Percentiles rank a stretch among this genome's conserved stretches.
Conservation (phyloP, 2,329 filamentous ascomycete species). For the Colletotrichum melonis region DNA sequence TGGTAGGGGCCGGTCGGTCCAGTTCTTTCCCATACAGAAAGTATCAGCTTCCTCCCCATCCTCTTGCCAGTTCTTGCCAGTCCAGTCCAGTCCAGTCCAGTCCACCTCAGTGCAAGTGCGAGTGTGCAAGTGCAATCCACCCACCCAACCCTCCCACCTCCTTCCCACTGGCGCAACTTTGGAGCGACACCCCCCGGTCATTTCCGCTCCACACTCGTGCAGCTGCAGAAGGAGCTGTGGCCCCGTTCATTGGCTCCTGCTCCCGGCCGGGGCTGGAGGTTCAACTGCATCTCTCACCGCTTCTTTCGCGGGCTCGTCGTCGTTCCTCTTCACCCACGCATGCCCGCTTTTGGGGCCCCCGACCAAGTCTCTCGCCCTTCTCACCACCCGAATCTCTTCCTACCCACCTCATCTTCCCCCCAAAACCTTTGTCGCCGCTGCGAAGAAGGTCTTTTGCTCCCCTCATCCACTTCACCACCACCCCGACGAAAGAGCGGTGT, state of each 20-base stretch:
- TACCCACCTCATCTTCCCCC: slow-evolving; percentile 24
- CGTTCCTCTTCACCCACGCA: slow-evolving; percentile 38
- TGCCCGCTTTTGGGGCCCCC: slow-evolving; percentile 34
- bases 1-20: background rate
- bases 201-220: slow-evolving; percentile 38
- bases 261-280: slow-evolving; percentile 42
- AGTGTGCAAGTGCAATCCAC: slow-evolving; percentile 14
- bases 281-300: slow-evolving; percentile 44
- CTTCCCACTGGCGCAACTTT: slow-evolving; percentile 37
- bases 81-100: too few relatives aligned
- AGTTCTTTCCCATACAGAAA: background rate
- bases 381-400: slow-evolving; percentile 32
- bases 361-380: slow-evolving; percentile 30
- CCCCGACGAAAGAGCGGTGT: slow-evolving; percentile 56
- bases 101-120: too few relatives aligned
- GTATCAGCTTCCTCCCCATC: background rate
- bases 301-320: slow-evolving; percentile 40
- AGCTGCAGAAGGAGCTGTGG: slow-evolving; percentile 35
- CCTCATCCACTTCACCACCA: slow-evolving; percentile 25
- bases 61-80: too few relatives aligned
- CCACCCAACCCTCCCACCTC: background rate
- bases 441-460: slow-evolving; percentile 11
- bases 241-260: slow-evolving; percentile 40
- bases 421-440: slow-evolving; percentile 23
- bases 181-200: slow-evolving; percentile 31